Base-by-base conservation (phyloP, 31 red algal species). In the Bonnemaisonia californica region DNA sequence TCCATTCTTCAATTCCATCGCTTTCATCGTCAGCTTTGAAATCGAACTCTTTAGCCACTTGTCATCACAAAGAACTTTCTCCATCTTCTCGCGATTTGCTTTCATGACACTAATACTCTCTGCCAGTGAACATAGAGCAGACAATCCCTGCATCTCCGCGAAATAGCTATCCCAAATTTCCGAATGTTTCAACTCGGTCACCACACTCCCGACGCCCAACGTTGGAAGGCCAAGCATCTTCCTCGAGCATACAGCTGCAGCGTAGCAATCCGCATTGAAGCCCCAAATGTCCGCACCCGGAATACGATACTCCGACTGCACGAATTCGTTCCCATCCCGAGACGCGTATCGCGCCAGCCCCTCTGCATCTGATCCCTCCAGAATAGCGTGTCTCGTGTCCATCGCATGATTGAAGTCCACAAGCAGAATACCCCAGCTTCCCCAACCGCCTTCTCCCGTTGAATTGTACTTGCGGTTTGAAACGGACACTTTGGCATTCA, bases 261-360 rank as follows among this genome's bases (percentile, higher is more conserved):
- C 80, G 21, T 66, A 75, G 36, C 88, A 91, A 42, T 91, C 88
- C 41, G 66, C 73, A 84, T 84, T 85, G 74, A 85, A 91, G 18
- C 72, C 80, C 88, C 88, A 91, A 22, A 41, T 18, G 5, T 5
- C 27, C 3, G 62, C 55, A 37, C 56, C 37, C 5, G 19, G 33
- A 59, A 47, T 28, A 22, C 81, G 71, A 75, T 91, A 84, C 4
- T 78, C 62, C 2, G 24, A 35, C 31, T 84, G 57, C 34, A 80
- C 23, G 7, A 74, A 67, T 12, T 35, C 71, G 26, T 84, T 74
- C 18, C 80, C 80, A 47, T 67, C 26, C 5, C 40, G 2, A 1
- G 71, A 29, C 36, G 45, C 67, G 45, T 86, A 48, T 38, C 29
- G 64, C 37, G 57, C 69, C 18, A 86, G 23, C 29, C 23, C 70